phyloP scores from a whole-genome alignment of 768 basidiomycete species.

The Trametes meyenii region DNA sequence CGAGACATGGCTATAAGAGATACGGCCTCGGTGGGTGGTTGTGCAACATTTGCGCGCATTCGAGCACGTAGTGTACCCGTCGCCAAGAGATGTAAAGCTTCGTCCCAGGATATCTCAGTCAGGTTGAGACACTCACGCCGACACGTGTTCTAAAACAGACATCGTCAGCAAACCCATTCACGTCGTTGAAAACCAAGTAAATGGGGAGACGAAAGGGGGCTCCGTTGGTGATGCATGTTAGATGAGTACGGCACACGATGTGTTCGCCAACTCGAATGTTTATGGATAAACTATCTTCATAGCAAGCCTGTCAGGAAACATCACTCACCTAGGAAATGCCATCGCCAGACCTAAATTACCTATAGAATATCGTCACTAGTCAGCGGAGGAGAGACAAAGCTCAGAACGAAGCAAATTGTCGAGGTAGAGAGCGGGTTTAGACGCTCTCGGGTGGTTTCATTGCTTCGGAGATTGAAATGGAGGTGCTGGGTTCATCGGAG shows the following conservation, averaged over 20 bases:
- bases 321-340: constrained; percentile 37
- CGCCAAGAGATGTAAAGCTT: constrained; percentile 38
- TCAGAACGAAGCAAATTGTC: background rate
- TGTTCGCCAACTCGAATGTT: constrained; percentile 66
- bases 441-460: background rate
- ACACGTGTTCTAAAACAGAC: background rate
- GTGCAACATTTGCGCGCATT: constrained; percentile 38
- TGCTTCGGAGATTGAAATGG: background rate
- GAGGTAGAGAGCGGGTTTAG: background rate
- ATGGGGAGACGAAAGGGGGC: constrained; percentile 27
- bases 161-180: background rate
- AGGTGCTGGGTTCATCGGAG: constrained; percentile 35
- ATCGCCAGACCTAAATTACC: background rate
- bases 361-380: background rate
- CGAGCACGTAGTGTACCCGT: constrained; percentile 33
- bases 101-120: background rate
- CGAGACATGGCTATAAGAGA: background rate
- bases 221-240: constrained; percentile 74
- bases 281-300: constrained; percentile 72
- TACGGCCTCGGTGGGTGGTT: constrained; percentile 43
- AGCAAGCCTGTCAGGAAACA: constrained; percentile 25
- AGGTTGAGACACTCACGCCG: constrained; percentile 4
- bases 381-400: background rate
- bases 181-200: background rate
- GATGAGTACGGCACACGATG: constrained; percentile 68